phyloP scores from a whole-genome alignment of 345 rosid genomes.

The Ailanthus altissimus region DNA sequence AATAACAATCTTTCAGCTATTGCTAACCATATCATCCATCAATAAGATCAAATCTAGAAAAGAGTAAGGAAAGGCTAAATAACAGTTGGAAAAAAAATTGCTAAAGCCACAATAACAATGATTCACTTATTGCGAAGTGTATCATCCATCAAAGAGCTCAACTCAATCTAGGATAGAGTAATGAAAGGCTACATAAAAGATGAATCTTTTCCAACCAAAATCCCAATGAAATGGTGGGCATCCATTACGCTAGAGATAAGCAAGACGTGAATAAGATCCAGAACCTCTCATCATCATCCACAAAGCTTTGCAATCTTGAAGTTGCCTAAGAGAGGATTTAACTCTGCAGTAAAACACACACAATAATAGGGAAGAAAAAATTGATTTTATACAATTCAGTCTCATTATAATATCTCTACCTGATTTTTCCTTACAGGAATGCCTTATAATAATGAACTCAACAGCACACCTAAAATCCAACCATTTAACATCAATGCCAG shows the following conservation, averaged over 20 bases:
- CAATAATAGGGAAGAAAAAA: not conserved
- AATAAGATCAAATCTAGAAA: not conserved
- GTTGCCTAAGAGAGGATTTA: not conserved
- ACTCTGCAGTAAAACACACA: not conserved
- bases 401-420: not conserved
- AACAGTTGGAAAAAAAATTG: too few species aligned
- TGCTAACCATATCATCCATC: not conserved
- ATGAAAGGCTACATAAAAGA: not conserved
- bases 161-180: not conserved
- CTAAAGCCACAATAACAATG: not conserved
- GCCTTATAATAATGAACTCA: not conserved
- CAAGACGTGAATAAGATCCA: not conserved
- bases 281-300: slow-evolving; percentile 1
- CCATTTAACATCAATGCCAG: not conserved
- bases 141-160: not conserved
- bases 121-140: not conserved
- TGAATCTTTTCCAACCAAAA: not conserved
- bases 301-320: not conserved
- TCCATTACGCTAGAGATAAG: not conserved
- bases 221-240: not conserved
- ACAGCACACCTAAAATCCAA: not conserved
- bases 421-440: not conserved
- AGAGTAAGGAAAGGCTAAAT: not conserved
- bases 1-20: not conserved
- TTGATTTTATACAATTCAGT: not conserved